phyloP scores from a whole-genome alignment of 345 rosid species.

The Citrus medica region DNA sequence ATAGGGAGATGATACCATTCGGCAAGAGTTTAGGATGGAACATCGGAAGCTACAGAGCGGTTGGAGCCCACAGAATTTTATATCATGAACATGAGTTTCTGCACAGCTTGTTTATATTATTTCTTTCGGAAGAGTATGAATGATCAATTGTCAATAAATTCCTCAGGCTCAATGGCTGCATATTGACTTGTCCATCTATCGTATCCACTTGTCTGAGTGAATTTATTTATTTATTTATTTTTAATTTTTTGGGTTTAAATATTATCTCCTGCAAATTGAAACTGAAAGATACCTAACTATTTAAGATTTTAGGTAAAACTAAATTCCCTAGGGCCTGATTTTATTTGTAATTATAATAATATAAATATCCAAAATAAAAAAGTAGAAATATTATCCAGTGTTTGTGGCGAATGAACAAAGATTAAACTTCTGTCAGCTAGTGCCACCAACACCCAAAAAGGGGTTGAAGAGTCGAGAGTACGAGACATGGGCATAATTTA shows the following conservation, averaged over 20 bases:
- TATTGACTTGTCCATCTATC: not conserved
- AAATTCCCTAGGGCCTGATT: not conserved
- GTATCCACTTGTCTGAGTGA: not conserved
- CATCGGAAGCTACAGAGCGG: constrained; percentile 17
- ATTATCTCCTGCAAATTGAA: not conserved
- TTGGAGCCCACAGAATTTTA: constrained; percentile 22
- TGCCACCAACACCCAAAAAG: not conserved
- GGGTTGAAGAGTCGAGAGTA: not conserved
- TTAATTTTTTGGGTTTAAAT: too few relatives aligned
- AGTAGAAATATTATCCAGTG: not conserved
- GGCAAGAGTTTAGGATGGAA: constrained; percentile 17
- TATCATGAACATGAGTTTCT: not conserved
- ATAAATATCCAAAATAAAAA: not conserved
- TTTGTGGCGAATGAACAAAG: not conserved
- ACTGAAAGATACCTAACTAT: not conserved
- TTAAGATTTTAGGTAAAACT: not conserved
- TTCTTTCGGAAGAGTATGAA: not conserved
- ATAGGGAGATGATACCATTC: not conserved
- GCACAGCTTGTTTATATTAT: not conserved
- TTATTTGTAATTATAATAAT: not conserved
- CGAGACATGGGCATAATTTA: not conserved
- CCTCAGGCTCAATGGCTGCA: constrained; percentile 11
- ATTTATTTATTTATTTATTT: too few relatives aligned
- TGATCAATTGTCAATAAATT: constrained; percentile 17
- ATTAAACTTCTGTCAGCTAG: too few relatives aligned